Conservation (phyloP, 2,329 filamentous ascomycete species). For the Chrysoporthe deuterocubensis region DNA sequence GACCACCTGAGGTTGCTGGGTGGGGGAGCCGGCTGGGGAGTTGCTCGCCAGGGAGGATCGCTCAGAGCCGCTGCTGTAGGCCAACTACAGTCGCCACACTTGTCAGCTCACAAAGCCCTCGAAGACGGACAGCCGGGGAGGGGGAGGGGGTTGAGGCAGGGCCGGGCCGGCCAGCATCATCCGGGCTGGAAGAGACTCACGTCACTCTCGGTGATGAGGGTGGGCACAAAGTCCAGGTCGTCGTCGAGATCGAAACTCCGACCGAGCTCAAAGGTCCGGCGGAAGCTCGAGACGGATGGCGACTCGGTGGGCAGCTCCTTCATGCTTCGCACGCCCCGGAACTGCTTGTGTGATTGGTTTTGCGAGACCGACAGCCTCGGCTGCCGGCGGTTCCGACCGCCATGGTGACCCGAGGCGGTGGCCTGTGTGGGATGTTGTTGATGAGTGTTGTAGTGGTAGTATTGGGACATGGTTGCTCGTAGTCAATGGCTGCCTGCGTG, state of each 20-base stretch:
- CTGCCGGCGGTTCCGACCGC: conserved; percentile 81
- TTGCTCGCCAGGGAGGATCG: conserved; percentile 93
- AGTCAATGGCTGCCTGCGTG: neutral
- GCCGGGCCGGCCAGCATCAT: conserved; percentile 32
- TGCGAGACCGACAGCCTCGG: conserved; percentile 80
- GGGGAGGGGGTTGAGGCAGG: neutral
- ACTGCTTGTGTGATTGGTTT: conserved; percentile 79
- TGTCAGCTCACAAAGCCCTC: conserved; percentile 34
- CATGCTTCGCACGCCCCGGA: conserved; percentile 81
- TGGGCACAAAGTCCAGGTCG: conserved; percentile 93
- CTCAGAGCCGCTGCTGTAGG: conserved; percentile 62
- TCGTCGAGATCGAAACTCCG: conserved; percentile 95
- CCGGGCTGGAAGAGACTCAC: conserved; percentile 58
- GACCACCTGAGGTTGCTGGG: conserved; percentile 82
- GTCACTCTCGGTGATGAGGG: conserved; percentile 89
- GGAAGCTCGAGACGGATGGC: conserved; percentile 76
- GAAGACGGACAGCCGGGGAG: neutral
- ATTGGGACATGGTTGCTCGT: conserved; percentile 58
- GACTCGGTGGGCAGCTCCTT: conserved; percentile 79
- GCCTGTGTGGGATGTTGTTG: conserved; percentile 61
- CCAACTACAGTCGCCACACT: conserved; percentile 48
- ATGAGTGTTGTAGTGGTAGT: conserved; percentile 67
- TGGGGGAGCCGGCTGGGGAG: conserved; percentile 88
- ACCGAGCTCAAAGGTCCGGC: conserved; percentile 85
- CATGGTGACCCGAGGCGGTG: conserved; percentile 67